Evolutionary conservation across 495 filamentous ascomycete species (phyloP).

Genomic region (Xylaria nigripes): DNA sequence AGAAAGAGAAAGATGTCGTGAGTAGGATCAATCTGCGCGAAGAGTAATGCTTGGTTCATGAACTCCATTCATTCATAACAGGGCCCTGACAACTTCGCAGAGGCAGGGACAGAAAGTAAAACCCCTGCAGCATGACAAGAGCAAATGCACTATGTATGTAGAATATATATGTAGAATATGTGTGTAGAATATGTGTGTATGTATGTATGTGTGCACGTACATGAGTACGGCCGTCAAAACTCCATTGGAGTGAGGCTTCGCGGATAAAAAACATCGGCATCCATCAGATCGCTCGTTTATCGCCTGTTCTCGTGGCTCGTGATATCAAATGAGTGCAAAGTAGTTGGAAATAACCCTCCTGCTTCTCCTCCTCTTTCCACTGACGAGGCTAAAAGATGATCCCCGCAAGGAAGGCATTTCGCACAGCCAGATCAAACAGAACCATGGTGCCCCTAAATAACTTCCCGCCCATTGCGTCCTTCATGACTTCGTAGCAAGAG

Average conservation of each 20-base stretch:
- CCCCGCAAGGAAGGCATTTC: not conserved
- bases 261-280: conserved; percentile 3
- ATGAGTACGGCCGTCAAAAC: not conserved
- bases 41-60: conserved; percentile 2
- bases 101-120: not conserved
- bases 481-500: conserved; percentile 1
- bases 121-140: not conserved
- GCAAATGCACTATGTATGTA: conserved; percentile 5
- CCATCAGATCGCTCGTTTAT: conserved; percentile 3
- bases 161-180: not conserved
- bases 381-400: not conserved
- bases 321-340: conserved; percentile 3
- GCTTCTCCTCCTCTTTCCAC: not conserved
- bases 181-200: conserved; percentile 2
- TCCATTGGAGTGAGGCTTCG: conserved; percentile 8
- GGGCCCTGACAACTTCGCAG: not conserved
- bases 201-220: not conserved
- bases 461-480: not conserved
- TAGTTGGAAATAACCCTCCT: not conserved
- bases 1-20: too few relatives aligned
- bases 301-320: not conserved
- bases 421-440: not conserved
- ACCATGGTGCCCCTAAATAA: conserved; percentile 1
- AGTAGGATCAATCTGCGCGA: not conserved
- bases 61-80: conserved; percentile 11